A percentile compares a stretch with the other conserved stretches of the same genome.
phyloP scores from a whole-genome alignment of 768 basidiomycete genomes.

The Trametes cubensis region DNA sequence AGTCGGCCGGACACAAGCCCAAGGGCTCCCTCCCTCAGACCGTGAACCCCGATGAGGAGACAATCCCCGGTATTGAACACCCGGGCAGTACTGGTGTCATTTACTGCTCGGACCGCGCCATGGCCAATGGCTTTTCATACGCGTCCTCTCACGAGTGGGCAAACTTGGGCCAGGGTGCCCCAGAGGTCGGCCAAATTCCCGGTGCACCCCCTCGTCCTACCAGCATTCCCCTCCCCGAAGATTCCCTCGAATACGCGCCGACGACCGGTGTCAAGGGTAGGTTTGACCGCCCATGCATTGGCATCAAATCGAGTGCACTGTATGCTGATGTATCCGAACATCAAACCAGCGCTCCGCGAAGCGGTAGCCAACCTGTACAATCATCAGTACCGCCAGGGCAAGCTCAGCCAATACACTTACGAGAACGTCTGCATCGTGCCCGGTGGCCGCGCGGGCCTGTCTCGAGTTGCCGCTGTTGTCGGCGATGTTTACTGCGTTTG shows the following conservation, averaged over 20 bases:
- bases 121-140: slow-evolving; percentile 91
- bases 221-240: slow-evolving; percentile 64
- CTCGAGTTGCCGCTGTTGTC: slow-evolving; percentile 89
- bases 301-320: background rate
- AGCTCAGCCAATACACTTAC: slow-evolving; percentile 81
- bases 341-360: slow-evolving; percentile 66
- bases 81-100: slow-evolving; percentile 69
- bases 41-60: slow-evolving; percentile 83
- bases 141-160: slow-evolving; percentile 80
- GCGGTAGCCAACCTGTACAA: slow-evolving; percentile 93
- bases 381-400: slow-evolving; percentile 79
- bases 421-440: slow-evolving; percentile 97
- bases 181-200: slow-evolving; percentile 85
- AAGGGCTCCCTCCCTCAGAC: slow-evolving; percentile 69
- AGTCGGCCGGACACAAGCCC: slow-evolving; percentile 68
- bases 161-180: slow-evolving; percentile 88
- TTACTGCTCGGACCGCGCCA: slow-evolving; percentile 93
- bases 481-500: slow-evolving; percentile 75
- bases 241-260: slow-evolving; percentile 88
- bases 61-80: slow-evolving; percentile 84
- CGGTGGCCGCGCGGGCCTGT: slow-evolving; percentile 88
- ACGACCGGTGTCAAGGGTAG: slow-evolving; percentile 88
- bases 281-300: slow-evolving; percentile 10
- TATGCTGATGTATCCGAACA: slow-evolving; percentile 11
- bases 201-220: slow-evolving; percentile 68